Evolutionary conservation across 331 rosid genomes (phyloP).

Genomic region (Pyracantha coccinea): DNA sequence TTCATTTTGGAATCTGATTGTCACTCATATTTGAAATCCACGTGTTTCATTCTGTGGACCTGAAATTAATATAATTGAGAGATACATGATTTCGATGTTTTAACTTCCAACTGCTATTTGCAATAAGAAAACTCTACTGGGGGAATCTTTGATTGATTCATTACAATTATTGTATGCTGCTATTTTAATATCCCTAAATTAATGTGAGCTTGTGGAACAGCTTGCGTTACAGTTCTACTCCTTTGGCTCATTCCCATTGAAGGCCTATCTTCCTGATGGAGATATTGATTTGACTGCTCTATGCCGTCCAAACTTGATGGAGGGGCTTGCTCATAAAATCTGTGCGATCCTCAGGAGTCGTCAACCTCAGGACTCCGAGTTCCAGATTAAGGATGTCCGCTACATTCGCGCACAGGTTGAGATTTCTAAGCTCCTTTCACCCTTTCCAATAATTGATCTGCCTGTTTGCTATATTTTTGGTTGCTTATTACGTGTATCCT

Average conservation of each 20-base stretch:
- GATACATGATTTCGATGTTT: background rate
- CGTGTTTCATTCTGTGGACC: background rate
- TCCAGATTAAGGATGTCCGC: constrained; percentile 63
- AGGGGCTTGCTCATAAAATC: constrained; percentile 37
- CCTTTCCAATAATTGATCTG: background rate
- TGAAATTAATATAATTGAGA: background rate
- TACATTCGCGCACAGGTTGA: constrained; percentile 73
- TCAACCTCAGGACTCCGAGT: constrained; percentile 31
- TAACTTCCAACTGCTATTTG: background rate
- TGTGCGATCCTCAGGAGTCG: constrained; percentile 42
- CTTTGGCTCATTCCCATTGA: constrained; percentile 79
- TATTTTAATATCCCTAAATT: background rate
- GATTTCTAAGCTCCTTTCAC: background rate
- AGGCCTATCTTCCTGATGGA: constrained; percentile 88
- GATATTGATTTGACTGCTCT: constrained; percentile 84
- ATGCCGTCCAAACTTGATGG: constrained; percentile 38
- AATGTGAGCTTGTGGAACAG: background rate
- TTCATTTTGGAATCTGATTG: background rate
- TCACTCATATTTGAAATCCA: background rate
- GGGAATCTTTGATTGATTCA: background rate
- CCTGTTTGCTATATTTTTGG: background rate
- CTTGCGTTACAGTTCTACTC: constrained; percentile 55
- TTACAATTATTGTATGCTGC: background rate
- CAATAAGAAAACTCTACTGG: background rate
- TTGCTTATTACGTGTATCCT: background rate